Base-by-base conservation (phyloP, 371 early-diverging fungal genomes). In the Chytridiales sp. region DNA sequence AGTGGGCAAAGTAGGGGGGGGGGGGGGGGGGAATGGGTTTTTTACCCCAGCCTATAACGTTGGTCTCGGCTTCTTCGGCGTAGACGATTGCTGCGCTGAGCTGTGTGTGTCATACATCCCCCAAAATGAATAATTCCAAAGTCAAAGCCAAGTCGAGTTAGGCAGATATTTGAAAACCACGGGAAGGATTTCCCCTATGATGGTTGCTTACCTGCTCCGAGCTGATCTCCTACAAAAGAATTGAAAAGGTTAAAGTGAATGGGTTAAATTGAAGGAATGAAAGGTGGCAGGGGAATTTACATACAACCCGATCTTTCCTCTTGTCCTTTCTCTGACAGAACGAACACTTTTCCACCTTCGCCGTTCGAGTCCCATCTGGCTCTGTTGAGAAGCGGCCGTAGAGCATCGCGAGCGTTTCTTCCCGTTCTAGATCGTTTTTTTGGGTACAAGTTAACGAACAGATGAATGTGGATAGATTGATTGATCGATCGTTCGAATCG, bases 371-470 rank as follows among this genome's bases (percentile, higher is more conserved):
- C 59, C 38, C 15, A 24, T 26, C 31, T 44, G 36, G 35, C 19
- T 32, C 21, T 1, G 22, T 44, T 32, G n/a, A 24, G 40, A 38
- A 53, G 21, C n/a, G 17, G 15, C 88, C 89, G 70, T 86, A 81
- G 39, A 89, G 76, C 78, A 89, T 78, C 9, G 85, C 84, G 56
- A 86, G 84, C 40, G 84, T 80, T 61, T 89, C 89, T 70, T 89
- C 87, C 81, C 83, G 54, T 43, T 76, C 77, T 67, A 53, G 24
- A 55, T 13, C 15, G 24, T 3, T 27, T 2, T 29, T 29, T 3
- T 2, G 3, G 38, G 11, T 60, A 2, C 3, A 39, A 22, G 15
- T 46, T 13, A 55, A 50, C 24, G 27, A 22, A 15, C 19, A 9
- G 55, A 11, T 17, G 55, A 27, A 22, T 40, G n/a, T n/a, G 27